Base-by-base conservation (phyloP, 768 basidiomycete species). In the Mycena floridula region DNA sequence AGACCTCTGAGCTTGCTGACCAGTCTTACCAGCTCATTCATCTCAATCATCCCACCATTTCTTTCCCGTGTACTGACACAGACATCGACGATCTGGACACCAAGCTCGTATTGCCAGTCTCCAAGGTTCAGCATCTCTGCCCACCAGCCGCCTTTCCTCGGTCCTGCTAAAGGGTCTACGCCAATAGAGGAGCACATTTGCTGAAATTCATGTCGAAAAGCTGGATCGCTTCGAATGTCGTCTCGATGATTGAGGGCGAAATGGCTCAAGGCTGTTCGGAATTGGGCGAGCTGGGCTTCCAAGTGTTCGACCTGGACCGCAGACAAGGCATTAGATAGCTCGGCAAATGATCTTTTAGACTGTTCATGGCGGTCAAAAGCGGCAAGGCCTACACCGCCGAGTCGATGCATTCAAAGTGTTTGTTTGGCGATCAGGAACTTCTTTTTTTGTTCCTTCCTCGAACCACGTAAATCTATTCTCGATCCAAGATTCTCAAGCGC, bases 31-130 rank as follows among this genome's bases (percentile, higher is more conserved):
- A 98, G 72, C 61, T 98, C 93, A 5, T 73, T 72, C 72, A 98
- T 77, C 56, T 89, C 86, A 39, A 99, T 90, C 42, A 99, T 65
- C 1, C 96, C 96, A 0, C 96, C 96, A 55, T 97, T 97, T 37
- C 83, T 70, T 52, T 89, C 87, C 45, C 91, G 72, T 13, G 89
- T 93, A 67, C 79, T 86, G 37, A 93, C 85, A 54, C 90, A 93
- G 35, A 93, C 76, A 59, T 92, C 91, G 41, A 96, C 90, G 49
- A 95, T 87, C 67, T 95, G 95, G 28, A 97, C 91, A 8, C 92
- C 91, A 5, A 98, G 77, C 57, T 96, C 94, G 59, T 90, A 88
- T 55, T 93, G 87, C 91, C 93, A 98, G 59, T 98, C 96, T 13
- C 90, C 83, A 43, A 96, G 64, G 7, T 84, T 85, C 26, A 93